Conservation (phyloP, 1,284 basidiomycete genomes). For the Anthracocystis panici-leucophaei region DNA sequence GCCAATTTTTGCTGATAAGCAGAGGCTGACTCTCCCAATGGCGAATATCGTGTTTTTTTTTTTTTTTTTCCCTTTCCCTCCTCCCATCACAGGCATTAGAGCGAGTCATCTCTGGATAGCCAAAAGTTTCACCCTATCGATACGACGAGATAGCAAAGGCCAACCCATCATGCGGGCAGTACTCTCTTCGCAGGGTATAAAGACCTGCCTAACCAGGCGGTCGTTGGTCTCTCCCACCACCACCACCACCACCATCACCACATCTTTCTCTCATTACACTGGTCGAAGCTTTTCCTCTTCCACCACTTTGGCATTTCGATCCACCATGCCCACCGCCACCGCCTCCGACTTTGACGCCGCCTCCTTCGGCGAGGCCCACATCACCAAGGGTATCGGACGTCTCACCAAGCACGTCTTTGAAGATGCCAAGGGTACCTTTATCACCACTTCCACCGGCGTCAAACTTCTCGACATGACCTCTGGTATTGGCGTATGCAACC, state of each 20-base stretch:
- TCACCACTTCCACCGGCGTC: slow-evolving; percentile 59
- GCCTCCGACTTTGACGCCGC: slow-evolving; percentile 44
- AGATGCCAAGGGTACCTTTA: slow-evolving; percentile 57
- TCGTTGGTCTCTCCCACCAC: slow-evolving; percentile 3
- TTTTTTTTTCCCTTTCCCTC: too few relatives aligned
- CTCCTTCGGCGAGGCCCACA: slow-evolving; percentile 60
- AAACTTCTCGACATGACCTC: slow-evolving; percentile 66
- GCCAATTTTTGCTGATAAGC: too few relatives aligned
- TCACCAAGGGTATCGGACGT: slow-evolving; percentile 65
- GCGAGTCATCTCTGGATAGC: too few relatives aligned
- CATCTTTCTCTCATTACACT: background rate
- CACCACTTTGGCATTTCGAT: slow-evolving; percentile 12
- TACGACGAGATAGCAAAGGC: too few relatives aligned
- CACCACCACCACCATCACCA: background rate
- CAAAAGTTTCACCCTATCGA: too few relatives aligned
- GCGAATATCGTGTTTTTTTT: too few relatives aligned
- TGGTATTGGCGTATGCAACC: slow-evolving; percentile 67
- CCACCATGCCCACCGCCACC: slow-evolving; percentile 39
- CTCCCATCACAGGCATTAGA: too few relatives aligned
- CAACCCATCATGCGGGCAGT: slow-evolving; percentile 18
- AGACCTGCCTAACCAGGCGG: slow-evolving; percentile 16
- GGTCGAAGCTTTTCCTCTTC: slow-evolving; percentile 15
- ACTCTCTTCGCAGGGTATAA: slow-evolving; percentile 36
- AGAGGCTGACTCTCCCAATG: too few relatives aligned
- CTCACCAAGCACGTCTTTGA: slow-evolving; percentile 62